Percentiles rank a stretch among this genome's conserved stretches.
Evolutionary conservation across 192 early-diverging fungal genomes (phyloP).

Genomic region (Coemansia sp.): DNA sequence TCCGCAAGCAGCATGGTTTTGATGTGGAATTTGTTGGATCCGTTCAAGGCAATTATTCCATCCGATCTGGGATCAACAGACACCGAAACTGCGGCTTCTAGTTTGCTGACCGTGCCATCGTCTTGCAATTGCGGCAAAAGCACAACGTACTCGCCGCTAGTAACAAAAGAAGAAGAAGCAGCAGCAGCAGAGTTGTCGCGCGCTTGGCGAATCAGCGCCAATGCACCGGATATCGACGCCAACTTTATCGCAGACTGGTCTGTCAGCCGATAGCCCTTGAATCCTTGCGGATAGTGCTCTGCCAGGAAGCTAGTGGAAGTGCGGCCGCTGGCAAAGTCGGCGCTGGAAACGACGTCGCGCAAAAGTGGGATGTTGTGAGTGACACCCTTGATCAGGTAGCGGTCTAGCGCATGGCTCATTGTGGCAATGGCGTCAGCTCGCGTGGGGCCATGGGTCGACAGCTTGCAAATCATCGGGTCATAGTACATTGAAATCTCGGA

Average conservation of each 20-base stretch:
- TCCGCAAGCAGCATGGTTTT: constrained; percentile 10
- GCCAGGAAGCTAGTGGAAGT: constrained; percentile 84
- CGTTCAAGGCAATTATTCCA: constrained; percentile 10
- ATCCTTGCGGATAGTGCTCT: constrained; percentile 86
- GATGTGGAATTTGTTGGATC: constrained; percentile 33
- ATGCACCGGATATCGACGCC: constrained; percentile 61
- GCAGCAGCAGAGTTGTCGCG: constrained; percentile 20
- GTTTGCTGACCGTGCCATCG: constrained; percentile 45
- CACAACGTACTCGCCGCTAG: neutral
- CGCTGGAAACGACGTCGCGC: constrained; percentile 76
- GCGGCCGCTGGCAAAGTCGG: constrained; percentile 70
- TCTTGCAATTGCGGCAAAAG: constrained; percentile 55
- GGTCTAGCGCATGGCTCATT: constrained; percentile 85
- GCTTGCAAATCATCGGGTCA: constrained; percentile 95
- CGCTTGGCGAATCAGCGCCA: constrained; percentile 67
- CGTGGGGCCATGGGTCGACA: constrained; percentile 78
- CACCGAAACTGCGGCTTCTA: constrained; percentile 13
- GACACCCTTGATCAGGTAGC: constrained; percentile 90
- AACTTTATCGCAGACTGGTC: constrained; percentile 57
- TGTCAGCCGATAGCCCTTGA: constrained; percentile 72
- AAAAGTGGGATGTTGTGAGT: constrained; percentile 94
- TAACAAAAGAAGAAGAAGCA: neutral
- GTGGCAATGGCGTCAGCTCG: constrained; percentile 71
- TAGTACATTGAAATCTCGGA: constrained; percentile 95
- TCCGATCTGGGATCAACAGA: neutral